Evolutionary conservation across 345 rosid species (phyloP).

Genomic region (Eucalyptus curtisii): DNA sequence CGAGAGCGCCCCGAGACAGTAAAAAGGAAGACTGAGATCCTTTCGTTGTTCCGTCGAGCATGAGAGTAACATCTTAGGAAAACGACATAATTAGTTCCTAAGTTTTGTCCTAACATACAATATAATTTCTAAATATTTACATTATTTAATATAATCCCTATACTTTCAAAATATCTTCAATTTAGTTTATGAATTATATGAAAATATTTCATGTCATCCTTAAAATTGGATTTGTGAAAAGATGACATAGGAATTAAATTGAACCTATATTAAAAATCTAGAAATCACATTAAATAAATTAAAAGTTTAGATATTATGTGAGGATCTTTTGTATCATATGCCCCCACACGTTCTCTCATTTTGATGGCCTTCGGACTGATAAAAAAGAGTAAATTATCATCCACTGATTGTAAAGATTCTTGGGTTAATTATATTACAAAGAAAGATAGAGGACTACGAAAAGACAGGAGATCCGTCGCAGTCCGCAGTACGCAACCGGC

Average conservation of each 20-base stretch:
- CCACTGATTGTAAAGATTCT: neutral
- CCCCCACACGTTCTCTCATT: neutral
- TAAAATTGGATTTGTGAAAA: too few species aligned
- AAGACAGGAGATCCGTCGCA: neutral
- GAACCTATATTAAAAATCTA: accelerated
- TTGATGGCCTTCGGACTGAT: neutral
- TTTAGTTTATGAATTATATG: too few species aligned
- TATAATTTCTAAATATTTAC: too few species aligned
- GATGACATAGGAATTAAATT: too few species aligned
- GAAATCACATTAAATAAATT: accelerated
- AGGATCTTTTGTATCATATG: too few species aligned
- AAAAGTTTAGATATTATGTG: too few species aligned
- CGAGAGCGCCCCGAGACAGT: neutral
- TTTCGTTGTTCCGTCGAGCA: neutral
- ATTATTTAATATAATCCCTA: too few species aligned
- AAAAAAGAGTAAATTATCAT: neutral
- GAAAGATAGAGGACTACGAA: neutral
- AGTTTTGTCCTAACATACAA: too few species aligned
- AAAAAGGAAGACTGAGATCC: neutral
- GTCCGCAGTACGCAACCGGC: neutral
- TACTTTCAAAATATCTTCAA: too few species aligned
- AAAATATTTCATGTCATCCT: too few species aligned
- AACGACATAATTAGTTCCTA: too few species aligned
- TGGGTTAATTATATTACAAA: neutral
- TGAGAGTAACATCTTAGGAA: too few species aligned